Evolutionary conservation across 2,329 filamentous ascomycete genomes (phyloP), one percentile per base, ranked within the genome.

Genomic region (Neofusicoccum cordaticola): DNA sequence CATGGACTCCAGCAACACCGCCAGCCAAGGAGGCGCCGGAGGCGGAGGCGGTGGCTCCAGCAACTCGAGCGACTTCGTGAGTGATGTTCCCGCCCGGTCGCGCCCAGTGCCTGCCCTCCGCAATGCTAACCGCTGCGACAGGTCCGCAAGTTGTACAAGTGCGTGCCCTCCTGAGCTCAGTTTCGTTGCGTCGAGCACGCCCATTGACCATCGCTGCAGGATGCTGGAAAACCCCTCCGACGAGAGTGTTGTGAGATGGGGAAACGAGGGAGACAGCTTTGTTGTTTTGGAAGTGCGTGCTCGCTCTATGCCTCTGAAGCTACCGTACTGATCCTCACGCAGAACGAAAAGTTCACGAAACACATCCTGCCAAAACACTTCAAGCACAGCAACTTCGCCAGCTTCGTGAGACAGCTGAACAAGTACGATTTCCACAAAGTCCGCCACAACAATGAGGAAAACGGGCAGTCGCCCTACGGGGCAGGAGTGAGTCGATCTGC

Each of bases 371-470:
- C 95, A 2, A 97, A 98, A 76, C 93, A 98, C 73, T 99, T 99
- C 84, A 99, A 99, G 79, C 95, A 98, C 80, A 96, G 92, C 85
- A 97, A 97, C 77, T 97, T 97, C 81, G 93, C 93, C 37, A 97
- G 93, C 79, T 97, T 97, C 75, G 93, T 97, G 65, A 90, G 93
- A 56, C 93, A 97, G 77, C 82, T 97, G 65, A 97, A 97, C 82
- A 97, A 97, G 77, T 97, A 96, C 78, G 93, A 97, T 75, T 99
- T 99, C 71, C 95, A 99, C 83, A 99, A 99, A 83, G 93, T 98
- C 68, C 87, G 95, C 69, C 91, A 90, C 73, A 91, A 93, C 72
- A 96, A 92, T 69, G 92, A 96, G 74, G 92, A 96, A 73, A 92
- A 86, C 71, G 90, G 90, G 31, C 86, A 91, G 71, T 92, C 91